These are phyloP conservation scores for Dichotomocladium elegans DNA, from an alignment of 371 early-diverging fungal species.

Conservation along the genomic window DNA sequence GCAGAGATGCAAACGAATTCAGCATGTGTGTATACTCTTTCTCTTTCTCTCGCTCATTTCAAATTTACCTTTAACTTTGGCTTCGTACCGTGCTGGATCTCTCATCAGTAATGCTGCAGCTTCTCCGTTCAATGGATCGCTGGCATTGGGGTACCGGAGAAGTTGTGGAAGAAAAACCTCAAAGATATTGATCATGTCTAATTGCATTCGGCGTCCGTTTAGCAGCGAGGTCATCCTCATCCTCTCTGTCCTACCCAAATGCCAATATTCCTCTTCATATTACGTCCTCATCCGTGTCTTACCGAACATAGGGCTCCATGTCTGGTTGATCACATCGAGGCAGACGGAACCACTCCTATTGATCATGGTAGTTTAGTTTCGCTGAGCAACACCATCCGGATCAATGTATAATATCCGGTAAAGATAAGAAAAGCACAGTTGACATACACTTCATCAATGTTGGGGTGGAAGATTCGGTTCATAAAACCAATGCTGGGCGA, in stretches of 20 bases:
- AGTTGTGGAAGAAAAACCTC: constrained; percentile 98
- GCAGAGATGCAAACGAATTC: neutral
- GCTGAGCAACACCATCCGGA: neutral
- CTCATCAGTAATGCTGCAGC: constrained; percentile 97
- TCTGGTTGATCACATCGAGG: constrained; percentile 99
- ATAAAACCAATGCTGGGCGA: constrained; percentile 99
- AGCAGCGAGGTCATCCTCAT: neutral
- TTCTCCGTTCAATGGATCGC: constrained; percentile 99
- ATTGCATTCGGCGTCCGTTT: neutral
- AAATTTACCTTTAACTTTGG: constrained; percentile 82
- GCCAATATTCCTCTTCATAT: neutral
- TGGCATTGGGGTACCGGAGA: constrained; percentile 97
- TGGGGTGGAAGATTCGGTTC: constrained; percentile 99
- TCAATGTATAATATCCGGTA: neutral
- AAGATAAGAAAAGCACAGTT: too few relatives aligned
- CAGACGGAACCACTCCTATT: constrained; percentile 96
- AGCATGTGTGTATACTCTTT: neutral
- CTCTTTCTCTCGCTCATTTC: neutral
- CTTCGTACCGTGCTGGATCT: constrained; percentile 88
- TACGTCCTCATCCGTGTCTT: constrained; percentile 5
- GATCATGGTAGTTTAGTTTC: neutral
- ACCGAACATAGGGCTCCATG: constrained; percentile 99
- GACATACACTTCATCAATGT: constrained; percentile 97
- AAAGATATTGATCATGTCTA: constrained; percentile 97
- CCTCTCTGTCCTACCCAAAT: neutral